Base-by-base conservation (phyloP, 768 basidiomycete species). In the Termitomyces sp. region DNA sequence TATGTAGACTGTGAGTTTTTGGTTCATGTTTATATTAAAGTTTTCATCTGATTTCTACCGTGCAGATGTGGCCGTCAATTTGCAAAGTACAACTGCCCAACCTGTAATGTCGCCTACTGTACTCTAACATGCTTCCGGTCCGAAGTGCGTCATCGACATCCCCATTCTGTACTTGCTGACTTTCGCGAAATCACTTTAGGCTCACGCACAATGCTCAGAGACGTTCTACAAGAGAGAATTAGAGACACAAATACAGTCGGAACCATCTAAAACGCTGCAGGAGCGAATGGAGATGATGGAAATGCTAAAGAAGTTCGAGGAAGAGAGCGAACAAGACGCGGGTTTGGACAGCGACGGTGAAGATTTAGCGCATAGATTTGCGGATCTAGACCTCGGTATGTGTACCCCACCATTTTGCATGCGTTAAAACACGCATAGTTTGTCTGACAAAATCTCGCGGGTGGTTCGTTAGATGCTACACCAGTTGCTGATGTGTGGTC, bases 21-120 rank as follows among this genome's bases (percentile, higher is more conserved):
- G 1, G 5, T 72, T 21, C 30, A 26, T n/a, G 2, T 6, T 14
- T 7, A 14, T 33, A 5, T 15, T 14, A n/a, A 45, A 21, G n/a
- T 6, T 54, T 7, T 33, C 44, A 49, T 54, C 4, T 31, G 52
- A 5, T 31, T 7, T 41, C 9, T 31, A 1, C 40, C 17, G 11
- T 52, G 8, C 28, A 94, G 91, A 63, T 94, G 91, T 72, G 78
- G 75, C 33, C 77, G 87, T 64, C 86, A 90, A 63, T 78, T 89
- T 61, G 81, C 89, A 17, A 86, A 84, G 64, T 94, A 94, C 69
- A 86, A 84, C 0, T 94, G 92, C 61, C 87, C 92, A 23, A 77
- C 76, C 33, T 94, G 92, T 72, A 93, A 93, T 64, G 72, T 87
- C 28, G 79, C 80, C 0, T 94, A 94, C 63, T 94, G 92, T 71